These are phyloP conservation scores for Alternaria tenuissima DNA, from an alignment of 2,329 filamentous ascomycete genomes.

Conservation along the genomic window DNA sequence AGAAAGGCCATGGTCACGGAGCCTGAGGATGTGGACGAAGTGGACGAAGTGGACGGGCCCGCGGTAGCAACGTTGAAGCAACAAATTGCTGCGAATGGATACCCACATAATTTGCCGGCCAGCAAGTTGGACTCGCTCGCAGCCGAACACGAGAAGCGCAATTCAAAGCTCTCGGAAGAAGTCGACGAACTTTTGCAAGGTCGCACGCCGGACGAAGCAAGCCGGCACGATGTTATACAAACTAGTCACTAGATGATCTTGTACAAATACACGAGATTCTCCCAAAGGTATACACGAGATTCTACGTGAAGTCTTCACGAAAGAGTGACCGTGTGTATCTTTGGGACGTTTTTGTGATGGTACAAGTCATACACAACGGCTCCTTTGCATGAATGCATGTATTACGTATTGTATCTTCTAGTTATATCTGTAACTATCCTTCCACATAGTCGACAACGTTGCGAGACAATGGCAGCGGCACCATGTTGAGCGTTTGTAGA, in stretches of 20 bases:
- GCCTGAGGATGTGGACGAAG: background rate
- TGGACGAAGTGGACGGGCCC: background rate
- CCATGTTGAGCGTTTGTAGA: background rate
- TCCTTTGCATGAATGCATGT: background rate
- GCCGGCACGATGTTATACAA: background rate
- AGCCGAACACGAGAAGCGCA: too few relatives aligned
- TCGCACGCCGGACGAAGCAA: background rate
- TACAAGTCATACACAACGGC: background rate
- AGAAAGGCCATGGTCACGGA: slow-evolving; percentile 12
- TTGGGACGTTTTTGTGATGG: too few relatives aligned
- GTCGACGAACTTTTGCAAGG: background rate
- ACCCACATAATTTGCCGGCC: slow-evolving; percentile 15
- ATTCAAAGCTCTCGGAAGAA: background rate
- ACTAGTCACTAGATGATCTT: background rate
- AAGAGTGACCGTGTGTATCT: background rate
- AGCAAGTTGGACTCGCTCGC: too few relatives aligned
- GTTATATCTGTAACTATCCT: background rate
- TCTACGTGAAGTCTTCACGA: background rate
- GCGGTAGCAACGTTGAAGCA: background rate
- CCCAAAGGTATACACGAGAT: too few relatives aligned
- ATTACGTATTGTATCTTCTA: background rate
- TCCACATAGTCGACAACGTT: background rate
- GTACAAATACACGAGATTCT: background rate
- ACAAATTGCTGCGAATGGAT: slow-evolving; percentile 1
- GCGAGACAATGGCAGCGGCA: background rate